Conservation (phyloP, 176 grass and related monocot species). For the Oryza meridionalis region DNA sequence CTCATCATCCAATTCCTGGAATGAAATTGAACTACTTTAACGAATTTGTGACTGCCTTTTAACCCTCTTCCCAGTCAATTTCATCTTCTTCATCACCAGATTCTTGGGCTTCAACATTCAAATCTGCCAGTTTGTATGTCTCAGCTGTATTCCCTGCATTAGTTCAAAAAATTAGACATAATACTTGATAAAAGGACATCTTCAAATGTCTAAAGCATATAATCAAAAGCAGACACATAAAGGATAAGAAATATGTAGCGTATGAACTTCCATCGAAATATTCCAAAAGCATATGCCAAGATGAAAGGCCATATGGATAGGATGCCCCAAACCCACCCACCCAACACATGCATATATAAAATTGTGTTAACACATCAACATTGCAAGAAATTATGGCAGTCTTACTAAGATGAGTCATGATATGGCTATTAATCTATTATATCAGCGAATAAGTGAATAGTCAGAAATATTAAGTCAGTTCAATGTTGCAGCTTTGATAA, state of each 20-base stretch:
- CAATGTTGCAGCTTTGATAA: slow-evolving; percentile 13
- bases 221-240: neutral
- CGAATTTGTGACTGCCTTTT: slow-evolving; percentile 7
- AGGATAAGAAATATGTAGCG: neutral
- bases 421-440: neutral
- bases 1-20: neutral
- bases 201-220: neutral
- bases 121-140: slow-evolving; percentile 69
- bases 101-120: slow-evolving; percentile 85
- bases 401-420: neutral
- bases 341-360: neutral
- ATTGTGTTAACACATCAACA: neutral
- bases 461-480: slow-evolving; percentile 12
- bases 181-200: neutral
- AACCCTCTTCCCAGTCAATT: slow-evolving; percentile 83
- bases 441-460: neutral
- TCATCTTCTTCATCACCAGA: slow-evolving; percentile 75
- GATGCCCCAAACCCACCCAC: neutral
- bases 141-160: slow-evolving; percentile 56
- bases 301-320: neutral
- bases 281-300: neutral
- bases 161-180: slow-evolving; percentile 34
- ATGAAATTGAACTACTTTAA: neutral
- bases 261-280: slow-evolving; percentile 22
- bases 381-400: neutral